Base-by-base conservation (phyloP, 495 filamentous ascomycete species). In the Podospora pseudopauciseta region DNA sequence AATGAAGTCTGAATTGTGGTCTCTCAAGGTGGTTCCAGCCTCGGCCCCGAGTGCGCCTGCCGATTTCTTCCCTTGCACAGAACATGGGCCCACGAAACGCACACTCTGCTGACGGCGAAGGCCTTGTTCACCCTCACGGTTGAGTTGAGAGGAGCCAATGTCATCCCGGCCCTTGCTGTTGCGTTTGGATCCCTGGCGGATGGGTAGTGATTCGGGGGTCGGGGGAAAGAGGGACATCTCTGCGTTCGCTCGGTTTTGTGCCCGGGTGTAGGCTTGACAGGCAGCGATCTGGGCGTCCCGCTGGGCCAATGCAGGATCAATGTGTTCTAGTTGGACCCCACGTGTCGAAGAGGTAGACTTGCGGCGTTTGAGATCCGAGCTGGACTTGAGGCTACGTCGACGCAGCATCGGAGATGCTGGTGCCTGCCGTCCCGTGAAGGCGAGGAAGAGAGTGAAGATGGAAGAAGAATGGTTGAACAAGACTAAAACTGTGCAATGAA, bases 271-370 rank as follows among this genome's bases (percentile, higher is more conserved):
- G 55, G 91, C 91, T 68, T 83, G 78, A 27, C 81, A 82, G n/a
- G 91, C 91, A 61, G 91, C 91, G 54, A 85, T 84, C 11, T 88
- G 83, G 32, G 91, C 91, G 74, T 91, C 85, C 39, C 82, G 78
- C 60, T 86, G 83, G 13, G 86, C 85, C n/a, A 82, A 71, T 20
- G 84, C 81, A 7, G 87, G 81, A 59, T 87, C 81, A 57, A 87
- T 80, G 44, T 82, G 72, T 44, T 86, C 82, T 18, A 80, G 71
- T 39, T 78, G 73, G 44, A 81, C 80, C 30, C 80, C 84, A 65
- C 82, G 81, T 39, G 86, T 79, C 19, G 89, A 90, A 60, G 86
- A 85, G 57, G 85, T 80, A 19, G 91, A 92, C 75, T 87, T 90
- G 65, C 86, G 83, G 71, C 84, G 85, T 72, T 82, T 82, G 61